Conservation (phyloP, 129 eudicot genomes). For the Tanacetum coccineum region DNA sequence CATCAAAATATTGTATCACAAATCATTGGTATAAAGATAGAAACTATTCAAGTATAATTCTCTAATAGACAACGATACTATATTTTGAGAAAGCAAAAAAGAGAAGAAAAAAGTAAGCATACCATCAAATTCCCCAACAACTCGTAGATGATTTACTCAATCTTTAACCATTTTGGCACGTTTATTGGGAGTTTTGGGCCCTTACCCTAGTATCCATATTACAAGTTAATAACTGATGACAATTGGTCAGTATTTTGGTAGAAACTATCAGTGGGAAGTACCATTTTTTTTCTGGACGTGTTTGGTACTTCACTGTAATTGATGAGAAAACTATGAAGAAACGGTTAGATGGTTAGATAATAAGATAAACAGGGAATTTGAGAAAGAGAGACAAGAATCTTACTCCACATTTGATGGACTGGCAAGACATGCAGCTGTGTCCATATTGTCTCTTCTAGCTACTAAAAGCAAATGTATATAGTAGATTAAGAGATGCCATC, state of each 20-base stretch:
- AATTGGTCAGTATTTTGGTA: neutral
- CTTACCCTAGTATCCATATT: constrained; percentile 26
- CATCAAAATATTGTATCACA: too few relatives aligned
- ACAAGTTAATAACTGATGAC: constrained; percentile 9
- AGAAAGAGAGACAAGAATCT: neutral
- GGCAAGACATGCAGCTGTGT: constrained; percentile 33
- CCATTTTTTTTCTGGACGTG: constrained; percentile 29
- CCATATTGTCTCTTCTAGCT: constrained; percentile 29
- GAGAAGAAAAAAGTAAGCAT: constrained; percentile 22
- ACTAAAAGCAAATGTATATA: constrained; percentile 38
- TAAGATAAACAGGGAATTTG: neutral
- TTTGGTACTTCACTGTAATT: constrained; percentile 27
- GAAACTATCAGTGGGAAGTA: neutral
- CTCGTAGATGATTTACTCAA: constrained; percentile 48
- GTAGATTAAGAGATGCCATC: constrained; percentile 1
- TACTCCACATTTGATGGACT: constrained; percentile 34
- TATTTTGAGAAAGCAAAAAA: constrained; percentile 8
- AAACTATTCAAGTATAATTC: too few relatives aligned
- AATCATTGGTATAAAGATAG: too few relatives aligned
- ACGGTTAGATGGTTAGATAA: constrained; percentile 16
- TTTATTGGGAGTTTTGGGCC: constrained; percentile 44
- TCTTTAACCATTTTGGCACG: constrained; percentile 40
- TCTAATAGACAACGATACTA: neutral
- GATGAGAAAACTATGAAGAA: constrained; percentile 27
- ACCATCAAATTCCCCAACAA: constrained; percentile 46